Evolutionary conservation across 805 yeast genomes (phyloP).

Genomic region (Scheffersomyces spartinae): DNA sequence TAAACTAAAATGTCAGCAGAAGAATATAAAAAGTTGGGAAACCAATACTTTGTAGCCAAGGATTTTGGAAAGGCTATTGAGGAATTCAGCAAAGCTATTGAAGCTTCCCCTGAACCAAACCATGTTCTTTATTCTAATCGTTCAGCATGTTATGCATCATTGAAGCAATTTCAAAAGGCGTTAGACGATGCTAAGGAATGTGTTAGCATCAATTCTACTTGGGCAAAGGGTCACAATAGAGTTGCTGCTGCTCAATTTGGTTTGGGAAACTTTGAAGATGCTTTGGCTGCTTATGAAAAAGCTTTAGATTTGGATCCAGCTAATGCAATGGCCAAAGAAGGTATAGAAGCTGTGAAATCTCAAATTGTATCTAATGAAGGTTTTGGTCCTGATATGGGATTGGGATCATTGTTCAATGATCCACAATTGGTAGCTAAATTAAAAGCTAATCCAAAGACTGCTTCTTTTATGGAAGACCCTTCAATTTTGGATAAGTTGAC

Average conservation of each 20-base stretch:
- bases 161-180: constrained; percentile 64
- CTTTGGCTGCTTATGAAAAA: constrained; percentile 58
- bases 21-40: constrained; percentile 83
- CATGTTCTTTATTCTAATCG: constrained; percentile 91
- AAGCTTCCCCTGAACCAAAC: constrained; percentile 68
- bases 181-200: constrained; percentile 78
- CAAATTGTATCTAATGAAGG: constrained; percentile 42
- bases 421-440: constrained; percentile 70
- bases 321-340: constrained; percentile 82
- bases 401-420: constrained; percentile 69
- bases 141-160: constrained; percentile 82
- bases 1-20: constrained; percentile 42
- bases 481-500: constrained; percentile 59
- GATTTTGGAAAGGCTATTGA: constrained; percentile 75
- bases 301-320: constrained; percentile 72
- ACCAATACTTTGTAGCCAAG: constrained; percentile 83
- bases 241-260: constrained; percentile 91
- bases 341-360: constrained; percentile 57
- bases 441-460: constrained; percentile 75
- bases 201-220: constrained; percentile 64
- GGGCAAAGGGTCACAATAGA: constrained; percentile 96
- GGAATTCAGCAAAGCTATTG: constrained; percentile 77
- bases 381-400: constrained; percentile 56
- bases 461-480: constrained; percentile 82
- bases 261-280: constrained; percentile 66